phyloP scores from a whole-genome alignment of 1,139 yeast genomes.

The Suhomyces bribrorum region DNA sequence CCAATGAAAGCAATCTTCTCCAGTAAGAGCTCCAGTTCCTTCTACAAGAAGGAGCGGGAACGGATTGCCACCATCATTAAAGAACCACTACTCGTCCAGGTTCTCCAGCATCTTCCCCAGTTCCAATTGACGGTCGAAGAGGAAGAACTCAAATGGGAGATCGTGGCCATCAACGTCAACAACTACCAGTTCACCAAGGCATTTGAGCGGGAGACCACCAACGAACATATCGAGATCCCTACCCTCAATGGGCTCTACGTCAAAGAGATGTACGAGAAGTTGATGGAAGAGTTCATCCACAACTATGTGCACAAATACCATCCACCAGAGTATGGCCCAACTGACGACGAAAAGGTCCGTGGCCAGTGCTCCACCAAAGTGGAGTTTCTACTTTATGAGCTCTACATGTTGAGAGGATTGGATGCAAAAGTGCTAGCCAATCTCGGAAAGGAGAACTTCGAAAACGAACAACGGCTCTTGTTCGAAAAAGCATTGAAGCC shows the following conservation, averaged over 20 bases:
- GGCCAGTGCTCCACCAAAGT: constrained; percentile 5
- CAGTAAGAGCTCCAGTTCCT: constrained; percentile 21
- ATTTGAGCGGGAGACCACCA: constrained; percentile 7
- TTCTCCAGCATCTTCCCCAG: constrained; percentile 36
- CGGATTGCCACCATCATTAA: constrained; percentile 27
- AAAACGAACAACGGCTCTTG: constrained; percentile 15
- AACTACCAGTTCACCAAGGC: constrained; percentile 22
- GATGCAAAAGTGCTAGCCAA: constrained; percentile 31
- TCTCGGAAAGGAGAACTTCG: constrained; percentile 27
- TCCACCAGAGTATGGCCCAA: neutral
- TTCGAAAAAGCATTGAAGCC: constrained; percentile 8
- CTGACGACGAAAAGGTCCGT: neutral
- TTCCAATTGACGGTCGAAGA: constrained; percentile 27
- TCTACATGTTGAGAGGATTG: constrained; percentile 22
- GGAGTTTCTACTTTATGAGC: constrained; percentile 25
- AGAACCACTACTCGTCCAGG: constrained; percentile 33
- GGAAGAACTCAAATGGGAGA: constrained; percentile 38
- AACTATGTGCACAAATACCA: neutral
- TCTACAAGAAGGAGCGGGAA: constrained; percentile 31
- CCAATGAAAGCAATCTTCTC: constrained; percentile 11
- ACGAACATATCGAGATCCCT: constrained; percentile 24
- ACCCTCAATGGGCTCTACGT: constrained; percentile 33
- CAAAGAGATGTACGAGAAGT: constrained; percentile 25
- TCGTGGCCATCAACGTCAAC: constrained; percentile 36
- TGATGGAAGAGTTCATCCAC: constrained; percentile 1